Conservation (phyloP, 2,329 filamentous ascomycete genomes). For the Epichloe glyceriae region DNA sequence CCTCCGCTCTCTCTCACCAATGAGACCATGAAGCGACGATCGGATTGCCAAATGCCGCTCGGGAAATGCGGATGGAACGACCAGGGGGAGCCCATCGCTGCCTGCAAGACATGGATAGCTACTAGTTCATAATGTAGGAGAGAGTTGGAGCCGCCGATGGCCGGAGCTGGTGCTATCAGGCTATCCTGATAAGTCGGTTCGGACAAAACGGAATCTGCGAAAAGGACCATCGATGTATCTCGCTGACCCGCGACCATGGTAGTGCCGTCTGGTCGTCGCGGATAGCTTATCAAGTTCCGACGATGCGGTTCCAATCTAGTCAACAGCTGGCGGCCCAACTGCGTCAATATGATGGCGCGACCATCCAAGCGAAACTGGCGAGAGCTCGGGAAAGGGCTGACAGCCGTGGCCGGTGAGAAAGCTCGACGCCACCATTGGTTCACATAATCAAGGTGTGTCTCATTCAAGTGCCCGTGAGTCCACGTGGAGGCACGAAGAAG, state of each 20-base stretch:
- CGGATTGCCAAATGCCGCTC: neutral
- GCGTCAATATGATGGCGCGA: slow-evolving; percentile 1
- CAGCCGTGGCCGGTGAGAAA: slow-evolving; percentile 1
- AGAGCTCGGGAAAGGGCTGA: neutral
- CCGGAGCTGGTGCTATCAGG: too few species aligned
- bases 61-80: neutral
- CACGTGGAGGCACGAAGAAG: slow-evolving; percentile 4
- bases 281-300: neutral
- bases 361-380: neutral
- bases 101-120: too few species aligned
- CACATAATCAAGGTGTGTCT: neutral
- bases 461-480: neutral
- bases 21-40: neutral
- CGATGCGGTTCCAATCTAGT: neutral
- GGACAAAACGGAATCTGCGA: too few species aligned
- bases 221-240: too few species aligned
- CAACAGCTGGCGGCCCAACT: neutral
- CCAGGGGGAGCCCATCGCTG: too few species aligned
- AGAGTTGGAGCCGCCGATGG: too few species aligned
- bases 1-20: neutral
- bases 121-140: too few species aligned
- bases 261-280: neutral
- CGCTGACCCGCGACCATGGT: neutral
- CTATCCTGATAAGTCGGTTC: too few species aligned
- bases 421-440: slow-evolving; percentile 1